phyloP scores from a whole-genome alignment of 768 basidiomycete species.

The Leccinum longicurvipes region DNA sequence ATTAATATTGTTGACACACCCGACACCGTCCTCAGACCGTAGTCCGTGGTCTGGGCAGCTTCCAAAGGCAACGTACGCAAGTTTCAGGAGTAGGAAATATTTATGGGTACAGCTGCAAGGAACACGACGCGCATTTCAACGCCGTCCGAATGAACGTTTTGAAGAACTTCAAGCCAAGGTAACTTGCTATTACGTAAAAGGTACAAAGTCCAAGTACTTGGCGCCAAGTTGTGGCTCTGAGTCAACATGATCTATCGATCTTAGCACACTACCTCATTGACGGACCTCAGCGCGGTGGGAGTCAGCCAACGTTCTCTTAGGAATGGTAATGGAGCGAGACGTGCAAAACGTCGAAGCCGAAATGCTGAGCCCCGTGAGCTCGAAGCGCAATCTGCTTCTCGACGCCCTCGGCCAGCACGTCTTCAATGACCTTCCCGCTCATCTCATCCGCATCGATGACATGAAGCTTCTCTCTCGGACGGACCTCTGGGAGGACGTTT shows the following conservation, averaged over 20 bases:
- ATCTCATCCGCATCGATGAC: conserved; percentile 10
- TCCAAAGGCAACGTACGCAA: too few species aligned
- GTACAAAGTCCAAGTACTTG: too few species aligned
- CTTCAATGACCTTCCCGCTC: conserved; percentile 15
- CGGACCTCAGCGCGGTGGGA: not conserved
- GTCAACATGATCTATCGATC: not conserved
- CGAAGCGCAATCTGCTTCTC: conserved; percentile 8
- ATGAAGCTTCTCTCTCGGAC: conserved; percentile 9
- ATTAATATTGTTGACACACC: too few species aligned
- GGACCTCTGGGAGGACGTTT: conserved; percentile 12
- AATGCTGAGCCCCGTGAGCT: not conserved
- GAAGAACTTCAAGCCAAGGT: too few species aligned
- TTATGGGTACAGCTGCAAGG: too few species aligned
- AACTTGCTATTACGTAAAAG: too few species aligned
- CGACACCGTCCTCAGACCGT: too few species aligned
- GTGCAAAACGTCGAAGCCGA: not conserved
- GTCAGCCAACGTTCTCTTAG: not conserved
- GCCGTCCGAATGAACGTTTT: too few species aligned
- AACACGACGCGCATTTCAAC: too few species aligned
- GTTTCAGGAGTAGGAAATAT: too few species aligned
- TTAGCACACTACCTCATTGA: not conserved
- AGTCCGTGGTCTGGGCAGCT: too few species aligned
- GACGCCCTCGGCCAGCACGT: conserved; percentile 8
- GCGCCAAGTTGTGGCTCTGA: too few species aligned
- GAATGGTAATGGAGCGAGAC: not conserved